These are phyloP conservation scores for Nannizziopsis barbatae DNA, from an alignment of 2,329 filamentous ascomycete genomes.

Conservation along the genomic window DNA sequence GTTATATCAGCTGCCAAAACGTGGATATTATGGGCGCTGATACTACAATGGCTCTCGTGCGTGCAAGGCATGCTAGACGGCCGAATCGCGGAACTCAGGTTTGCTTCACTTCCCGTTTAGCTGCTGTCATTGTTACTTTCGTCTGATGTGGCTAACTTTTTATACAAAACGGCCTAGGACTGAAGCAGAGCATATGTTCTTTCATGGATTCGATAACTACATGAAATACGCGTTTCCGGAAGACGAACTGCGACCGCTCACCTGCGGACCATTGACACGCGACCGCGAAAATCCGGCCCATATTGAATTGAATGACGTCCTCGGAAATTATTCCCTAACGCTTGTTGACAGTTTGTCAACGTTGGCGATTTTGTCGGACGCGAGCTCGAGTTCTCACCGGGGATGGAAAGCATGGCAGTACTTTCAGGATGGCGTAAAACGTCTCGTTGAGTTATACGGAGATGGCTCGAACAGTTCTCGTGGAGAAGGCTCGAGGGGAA, in stretches of 20 bases:
- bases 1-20: conserved; percentile 20
- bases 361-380: conserved; percentile 78
- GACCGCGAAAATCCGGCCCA: conserved; percentile 68
- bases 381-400: conserved; percentile 45
- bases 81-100: conserved; percentile 30
- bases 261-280: conserved; percentile 72
- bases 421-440: conserved; percentile 69
- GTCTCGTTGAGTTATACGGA: conserved; percentile 72
- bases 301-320: conserved; percentile 82
- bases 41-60: conserved; percentile 26
- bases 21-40: conserved; percentile 27
- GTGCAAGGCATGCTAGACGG: conserved; percentile 28
- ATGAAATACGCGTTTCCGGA: conserved; percentile 90
- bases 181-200: conserved; percentile 63
- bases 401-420: conserved; percentile 53
- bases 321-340: conserved; percentile 94
- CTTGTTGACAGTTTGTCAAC: conserved; percentile 92
- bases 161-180: conserved; percentile 21
- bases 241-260: conserved; percentile 81
- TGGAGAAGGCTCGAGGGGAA: conserved; percentile 59
- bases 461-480: conserved; percentile 61
- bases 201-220: conserved; percentile 93
- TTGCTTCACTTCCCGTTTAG: conserved; percentile 1
- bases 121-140: not conserved
- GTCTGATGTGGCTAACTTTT: not conserved